Conservation (phyloP, 2,329 filamentous ascomycete species). For the Dactylellina haptotyla region DNA sequence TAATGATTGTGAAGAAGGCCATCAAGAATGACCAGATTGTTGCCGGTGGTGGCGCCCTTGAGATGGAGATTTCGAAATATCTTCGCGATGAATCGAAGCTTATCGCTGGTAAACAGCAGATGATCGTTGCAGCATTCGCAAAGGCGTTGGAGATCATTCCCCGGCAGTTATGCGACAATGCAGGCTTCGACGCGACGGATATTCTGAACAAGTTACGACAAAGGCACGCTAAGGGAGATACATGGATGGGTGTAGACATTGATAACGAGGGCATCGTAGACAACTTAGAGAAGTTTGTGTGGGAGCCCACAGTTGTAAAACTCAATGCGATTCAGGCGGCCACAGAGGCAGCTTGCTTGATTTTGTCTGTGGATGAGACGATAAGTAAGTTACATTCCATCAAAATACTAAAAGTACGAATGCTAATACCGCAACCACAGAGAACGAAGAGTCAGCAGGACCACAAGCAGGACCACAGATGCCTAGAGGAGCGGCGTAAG, state of each 20-base stretch:
- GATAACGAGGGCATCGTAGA: slow-evolving; percentile 88
- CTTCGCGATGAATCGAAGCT: slow-evolving; percentile 91
- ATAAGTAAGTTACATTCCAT: slow-evolving; percentile 71
- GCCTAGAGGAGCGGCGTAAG: slow-evolving; percentile 59
- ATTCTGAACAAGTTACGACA: slow-evolving; percentile 96
- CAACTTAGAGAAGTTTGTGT: slow-evolving; percentile 95
- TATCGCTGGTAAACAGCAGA: slow-evolving; percentile 92
- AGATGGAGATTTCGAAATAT: slow-evolving; percentile 97
- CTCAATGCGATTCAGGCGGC: slow-evolving; percentile 96
- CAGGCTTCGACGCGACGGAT: slow-evolving; percentile 96
- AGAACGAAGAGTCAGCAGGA: slow-evolving; percentile 89
- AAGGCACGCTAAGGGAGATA: slow-evolving; percentile 91
- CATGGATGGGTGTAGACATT: slow-evolving; percentile 97
- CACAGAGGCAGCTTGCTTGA: slow-evolving; percentile 93
- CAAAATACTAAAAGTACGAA: not conserved
- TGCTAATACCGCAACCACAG: slow-evolving; percentile 60
- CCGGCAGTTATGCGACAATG: slow-evolving; percentile 96
- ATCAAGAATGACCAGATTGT: slow-evolving; percentile 95
- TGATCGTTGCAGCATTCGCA: slow-evolving; percentile 96
- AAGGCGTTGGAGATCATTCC: slow-evolving; percentile 97
- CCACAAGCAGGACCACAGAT: slow-evolving; percentile 78
- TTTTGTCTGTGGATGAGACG: slow-evolving; percentile 95
- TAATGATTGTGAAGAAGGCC: slow-evolving; percentile 99
- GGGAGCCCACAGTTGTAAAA: slow-evolving; percentile 97
- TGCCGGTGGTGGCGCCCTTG: slow-evolving; percentile 89